A percentile compares a stretch with the other conserved stretches of the same genome.
Evolutionary conservation across 495 filamentous ascomycete genomes (phyloP).

Genomic region (Neurospora tetraspora): DNA sequence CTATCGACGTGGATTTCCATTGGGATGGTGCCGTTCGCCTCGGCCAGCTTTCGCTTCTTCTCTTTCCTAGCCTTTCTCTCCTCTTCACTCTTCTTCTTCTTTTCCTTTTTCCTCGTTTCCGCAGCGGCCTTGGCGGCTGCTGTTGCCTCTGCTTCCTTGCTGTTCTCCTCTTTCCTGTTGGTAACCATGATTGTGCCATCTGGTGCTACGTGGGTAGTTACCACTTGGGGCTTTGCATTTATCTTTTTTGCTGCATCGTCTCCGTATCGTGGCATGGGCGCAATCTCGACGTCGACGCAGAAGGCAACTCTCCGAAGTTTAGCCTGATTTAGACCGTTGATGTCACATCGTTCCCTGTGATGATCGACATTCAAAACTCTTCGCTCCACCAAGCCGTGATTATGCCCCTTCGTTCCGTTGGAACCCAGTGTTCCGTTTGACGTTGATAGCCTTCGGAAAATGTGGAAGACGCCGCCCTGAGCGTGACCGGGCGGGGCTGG

Average conservation of each 20-base stretch:
- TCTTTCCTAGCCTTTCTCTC: conserved; percentile 82
- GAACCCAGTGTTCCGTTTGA: conserved; percentile 43
- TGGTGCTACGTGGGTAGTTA: conserved; percentile 45
- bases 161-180: conserved; percentile 28
- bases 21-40: conserved; percentile 72
- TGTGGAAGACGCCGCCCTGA: conserved; percentile 67
- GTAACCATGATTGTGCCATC: conserved; percentile 29
- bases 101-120: conserved; percentile 60
- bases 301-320: conserved; percentile 86
- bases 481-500: conserved; percentile 55
- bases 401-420: conserved; percentile 27
- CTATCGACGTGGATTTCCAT: conserved; percentile 61
- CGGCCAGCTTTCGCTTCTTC: conserved; percentile 64
- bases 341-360: conserved; percentile 64
- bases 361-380: conserved; percentile 78
- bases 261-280: conserved; percentile 46
- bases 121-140: conserved; percentile 14
- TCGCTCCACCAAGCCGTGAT: conserved; percentile 56
- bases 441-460: conserved; percentile 71
- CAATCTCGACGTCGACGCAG: conserved; percentile 95
- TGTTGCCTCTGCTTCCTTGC: conserved; percentile 15
- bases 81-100: conserved; percentile 83
- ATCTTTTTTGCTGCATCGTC: conserved; percentile 26
- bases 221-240: conserved; percentile 37
- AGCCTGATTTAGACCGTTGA: conserved; percentile 67